A percentile compares a stretch with the other conserved stretches of the same genome.
Evolutionary conservation across 2,329 filamentous ascomycete species (phyloP).

Genomic region (Talaromyces albobiverticillius): DNA sequence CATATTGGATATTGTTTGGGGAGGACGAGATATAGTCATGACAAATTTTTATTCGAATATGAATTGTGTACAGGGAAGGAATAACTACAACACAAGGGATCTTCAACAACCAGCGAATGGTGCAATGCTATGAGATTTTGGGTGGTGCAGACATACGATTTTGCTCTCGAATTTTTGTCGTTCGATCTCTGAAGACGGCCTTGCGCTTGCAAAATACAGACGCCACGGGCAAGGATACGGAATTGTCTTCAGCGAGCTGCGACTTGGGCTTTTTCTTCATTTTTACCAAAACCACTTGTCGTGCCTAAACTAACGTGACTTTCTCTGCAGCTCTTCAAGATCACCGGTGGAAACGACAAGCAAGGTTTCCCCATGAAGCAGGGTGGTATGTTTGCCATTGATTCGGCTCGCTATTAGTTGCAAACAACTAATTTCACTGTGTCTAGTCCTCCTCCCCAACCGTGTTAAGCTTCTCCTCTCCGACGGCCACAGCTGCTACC

Average conservation of each 20-base stretch:
- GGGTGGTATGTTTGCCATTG: conserved; percentile 57
- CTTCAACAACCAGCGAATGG: background rate
- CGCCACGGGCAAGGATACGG: background rate
- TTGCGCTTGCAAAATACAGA: background rate
- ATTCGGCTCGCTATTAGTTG: background rate
- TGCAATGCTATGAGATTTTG: background rate
- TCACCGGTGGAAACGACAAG: conserved; percentile 99
- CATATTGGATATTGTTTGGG: background rate
- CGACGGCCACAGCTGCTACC: conserved; percentile 98
- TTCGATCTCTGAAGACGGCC: background rate
- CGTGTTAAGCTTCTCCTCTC: conserved; percentile 96
- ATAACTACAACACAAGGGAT: background rate
- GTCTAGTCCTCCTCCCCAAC: conserved; percentile 76
- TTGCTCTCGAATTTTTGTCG: background rate
- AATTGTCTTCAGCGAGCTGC: background rate
- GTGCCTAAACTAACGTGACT: background rate
- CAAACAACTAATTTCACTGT: conserved; percentile 26
- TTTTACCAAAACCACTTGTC: background rate
- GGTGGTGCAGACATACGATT: background rate
- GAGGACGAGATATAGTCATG: background rate
- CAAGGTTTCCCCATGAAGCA: conserved; percentile 99
- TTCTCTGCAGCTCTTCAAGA: conserved; percentile 69
- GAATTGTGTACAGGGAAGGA: background rate
- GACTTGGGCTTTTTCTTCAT: background rate
- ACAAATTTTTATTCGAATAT: background rate